These are phyloP conservation scores for Cicer cuneatum DNA, from an alignment of 306 rosid genomes.

Conservation along the genomic window DNA sequence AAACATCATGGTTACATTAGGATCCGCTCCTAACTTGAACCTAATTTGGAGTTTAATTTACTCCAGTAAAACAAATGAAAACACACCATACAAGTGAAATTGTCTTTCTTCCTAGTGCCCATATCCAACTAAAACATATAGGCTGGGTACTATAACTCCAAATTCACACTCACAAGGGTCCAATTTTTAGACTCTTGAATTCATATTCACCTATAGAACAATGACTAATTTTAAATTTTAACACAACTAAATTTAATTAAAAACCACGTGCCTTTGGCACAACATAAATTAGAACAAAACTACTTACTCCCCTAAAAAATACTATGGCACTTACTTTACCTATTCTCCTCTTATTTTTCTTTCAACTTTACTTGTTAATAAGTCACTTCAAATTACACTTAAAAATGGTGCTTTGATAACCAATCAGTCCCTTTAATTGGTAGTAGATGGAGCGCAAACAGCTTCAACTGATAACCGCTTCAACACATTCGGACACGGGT, in stretches of 20 bases:
- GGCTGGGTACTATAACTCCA: slow-evolving; percentile 63
- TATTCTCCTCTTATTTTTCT: slow-evolving; percentile 50
- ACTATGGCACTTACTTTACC: slow-evolving; percentile 47
- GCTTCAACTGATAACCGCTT: slow-evolving; percentile 95
- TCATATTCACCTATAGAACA: slow-evolving; percentile 56
- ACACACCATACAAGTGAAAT: slow-evolving; percentile 52
- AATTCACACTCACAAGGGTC: slow-evolving; percentile 60
- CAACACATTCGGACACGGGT: slow-evolving; percentile 95
- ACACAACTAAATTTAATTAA: slow-evolving; percentile 39
- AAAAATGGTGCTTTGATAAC: slow-evolving; percentile 37
- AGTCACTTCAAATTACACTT: slow-evolving; percentile 46
- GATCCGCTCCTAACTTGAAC: slow-evolving; percentile 77
- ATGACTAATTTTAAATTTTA: slow-evolving; percentile 43
- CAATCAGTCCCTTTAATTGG: slow-evolving; percentile 59
- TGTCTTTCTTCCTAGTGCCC: slow-evolving; percentile 57
- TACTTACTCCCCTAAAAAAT: slow-evolving; percentile 48
- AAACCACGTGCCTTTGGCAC: slow-evolving; percentile 68
- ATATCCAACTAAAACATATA: slow-evolving; percentile 68
- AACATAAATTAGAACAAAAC: slow-evolving; percentile 43
- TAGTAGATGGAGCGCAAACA: slow-evolving; percentile 66
- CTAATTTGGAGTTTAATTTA: slow-evolving; percentile 53
- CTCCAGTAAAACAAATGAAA: slow-evolving; percentile 54
- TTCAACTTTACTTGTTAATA: slow-evolving; percentile 52
- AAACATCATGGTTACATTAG: slow-evolving; percentile 54
- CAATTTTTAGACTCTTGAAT: slow-evolving; percentile 60